Percentiles rank a stretch among this genome's conserved stretches.
phyloP scores from a whole-genome alignment of 306 rosid species.

The Vigna reflexopilosa region DNA sequence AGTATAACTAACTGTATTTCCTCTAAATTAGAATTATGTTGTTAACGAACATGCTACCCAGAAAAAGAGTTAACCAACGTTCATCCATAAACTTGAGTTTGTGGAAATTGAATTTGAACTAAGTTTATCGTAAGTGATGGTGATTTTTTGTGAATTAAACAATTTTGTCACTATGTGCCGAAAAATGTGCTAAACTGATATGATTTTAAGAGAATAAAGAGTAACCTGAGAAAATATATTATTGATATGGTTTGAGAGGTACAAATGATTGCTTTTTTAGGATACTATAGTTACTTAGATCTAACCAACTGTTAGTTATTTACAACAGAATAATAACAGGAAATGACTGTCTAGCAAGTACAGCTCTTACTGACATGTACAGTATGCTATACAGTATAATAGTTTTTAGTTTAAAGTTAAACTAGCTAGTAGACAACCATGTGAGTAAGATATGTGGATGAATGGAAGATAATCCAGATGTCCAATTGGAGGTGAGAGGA shows the following conservation, averaged over 20 bases:
- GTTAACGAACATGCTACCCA: neutral
- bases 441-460: neutral
- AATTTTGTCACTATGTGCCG: conserved; percentile 4
- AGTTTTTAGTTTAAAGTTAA: neutral
- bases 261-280: neutral
- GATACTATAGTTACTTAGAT: neutral
- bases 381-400: neutral
- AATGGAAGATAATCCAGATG: conserved; percentile 12
- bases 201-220: neutral
- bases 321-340: neutral
- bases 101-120: neutral
- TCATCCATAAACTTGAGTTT: neutral
- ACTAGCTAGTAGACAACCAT: neutral
- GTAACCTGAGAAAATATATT: neutral
- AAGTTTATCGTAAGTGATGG: neutral
- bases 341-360: neutral
- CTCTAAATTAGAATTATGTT: neutral
- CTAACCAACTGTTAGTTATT: neutral
- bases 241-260: neutral
- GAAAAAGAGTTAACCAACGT: neutral
- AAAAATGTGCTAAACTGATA: neutral
- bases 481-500: conserved; percentile 24
- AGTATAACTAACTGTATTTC: neutral
- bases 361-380: neutral
- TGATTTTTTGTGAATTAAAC: neutral